Evolutionary conservation across 164 flowering plant species (phyloP).

Genomic region (Tetrastigma voinierianum): DNA sequence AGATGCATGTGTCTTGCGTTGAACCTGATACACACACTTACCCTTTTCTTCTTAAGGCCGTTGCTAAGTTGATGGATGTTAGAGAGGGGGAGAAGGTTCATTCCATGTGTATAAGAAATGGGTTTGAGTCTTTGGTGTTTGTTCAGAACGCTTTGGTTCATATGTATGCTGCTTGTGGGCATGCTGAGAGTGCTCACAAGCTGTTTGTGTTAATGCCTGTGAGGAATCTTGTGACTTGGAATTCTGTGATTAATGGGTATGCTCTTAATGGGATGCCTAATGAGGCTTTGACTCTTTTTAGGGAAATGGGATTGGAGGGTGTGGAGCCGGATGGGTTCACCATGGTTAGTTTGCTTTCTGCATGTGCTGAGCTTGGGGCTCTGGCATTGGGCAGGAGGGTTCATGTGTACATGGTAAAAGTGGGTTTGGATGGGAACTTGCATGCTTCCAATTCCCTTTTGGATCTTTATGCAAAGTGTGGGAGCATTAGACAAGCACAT

Average conservation of each 20-base stretch:
- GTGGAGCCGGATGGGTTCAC: constrained; percentile 41
- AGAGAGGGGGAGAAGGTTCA: constrained; percentile 35
- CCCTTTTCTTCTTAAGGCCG: constrained; percentile 44
- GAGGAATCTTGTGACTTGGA: constrained; percentile 40
- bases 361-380: constrained; percentile 40
- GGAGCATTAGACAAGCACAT: constrained; percentile 26
- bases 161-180: constrained; percentile 34
- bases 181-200: constrained; percentile 28
- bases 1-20: constrained; percentile 19
- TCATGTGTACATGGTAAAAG: constrained; percentile 27
- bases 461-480: constrained; percentile 43
- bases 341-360: constrained; percentile 38
- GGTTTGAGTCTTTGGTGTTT: constrained; percentile 35
- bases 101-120: constrained; percentile 24
- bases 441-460: constrained; percentile 29
- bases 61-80: constrained; percentile 25
- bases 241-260: constrained; percentile 44
- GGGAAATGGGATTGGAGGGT: constrained; percentile 27
- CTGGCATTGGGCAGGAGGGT: constrained; percentile 32
- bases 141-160: constrained; percentile 38
- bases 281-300: constrained; percentile 33
- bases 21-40: constrained; percentile 42
- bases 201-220: constrained; percentile 36
- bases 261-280: constrained; percentile 36
- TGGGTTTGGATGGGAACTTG: constrained; percentile 26